These are phyloP conservation scores for Euphorbia pulcherrima DNA, from an alignment of 345 rosid genomes.

Conservation along the genomic window DNA sequence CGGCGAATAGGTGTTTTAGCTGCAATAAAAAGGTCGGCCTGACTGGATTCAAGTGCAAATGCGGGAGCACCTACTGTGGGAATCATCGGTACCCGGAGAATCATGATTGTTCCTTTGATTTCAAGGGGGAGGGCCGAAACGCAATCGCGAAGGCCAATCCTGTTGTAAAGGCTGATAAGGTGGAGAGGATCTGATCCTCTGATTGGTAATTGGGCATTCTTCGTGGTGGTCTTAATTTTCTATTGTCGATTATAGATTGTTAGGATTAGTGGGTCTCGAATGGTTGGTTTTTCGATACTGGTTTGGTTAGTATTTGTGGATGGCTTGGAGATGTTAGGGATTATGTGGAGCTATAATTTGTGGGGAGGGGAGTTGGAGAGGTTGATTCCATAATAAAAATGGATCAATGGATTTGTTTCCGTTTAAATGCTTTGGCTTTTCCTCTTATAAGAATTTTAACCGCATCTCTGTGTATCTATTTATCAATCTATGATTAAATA, in stretches of 20 bases:
- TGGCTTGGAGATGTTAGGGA: conserved; percentile 6
- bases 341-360: conserved; percentile 9
- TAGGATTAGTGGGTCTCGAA: conserved; percentile 5
- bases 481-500: not conserved
- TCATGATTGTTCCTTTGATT: conserved; percentile 69
- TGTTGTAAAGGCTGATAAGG: conserved; percentile 64
- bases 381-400: conserved; percentile 33
- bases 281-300: conserved; percentile 8
- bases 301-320: conserved; percentile 13
- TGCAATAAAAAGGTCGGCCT: conserved; percentile 81
- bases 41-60: conserved; percentile 77
- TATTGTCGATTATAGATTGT: not conserved
- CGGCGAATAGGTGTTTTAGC: conserved; percentile 49
- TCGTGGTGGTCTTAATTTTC: conserved; percentile 1
- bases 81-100: conserved; percentile 78
- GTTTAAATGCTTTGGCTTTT: conserved; percentile 7
- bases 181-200: conserved; percentile 52
- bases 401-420: conserved; percentile 30
- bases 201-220: conserved; percentile 7
- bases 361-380: conserved; percentile 8
- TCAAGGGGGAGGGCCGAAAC: conserved; percentile 60
- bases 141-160: conserved; percentile 79
- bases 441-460: conserved; percentile 11
- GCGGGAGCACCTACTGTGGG: conserved; percentile 72
- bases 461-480: conserved; percentile 9